phyloP scores from a whole-genome alignment of 768 basidiomycete species.

The Hemileccinum rubropunctum region DNA sequence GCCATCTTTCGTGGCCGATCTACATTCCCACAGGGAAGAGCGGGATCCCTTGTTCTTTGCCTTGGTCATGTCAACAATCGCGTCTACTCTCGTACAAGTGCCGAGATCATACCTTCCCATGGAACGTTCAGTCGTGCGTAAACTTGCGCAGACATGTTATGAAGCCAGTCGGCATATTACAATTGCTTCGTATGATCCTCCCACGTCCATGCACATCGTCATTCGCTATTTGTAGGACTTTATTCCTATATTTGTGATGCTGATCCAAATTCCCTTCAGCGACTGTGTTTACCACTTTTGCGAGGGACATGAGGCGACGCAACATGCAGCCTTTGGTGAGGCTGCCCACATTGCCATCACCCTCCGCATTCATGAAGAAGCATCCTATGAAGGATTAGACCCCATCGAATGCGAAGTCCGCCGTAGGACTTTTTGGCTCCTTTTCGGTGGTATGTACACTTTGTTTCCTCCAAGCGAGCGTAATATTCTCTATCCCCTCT shows the following conservation, averaged over 20 bases:
- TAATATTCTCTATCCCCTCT: neutral
- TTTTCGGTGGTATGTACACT: constrained; percentile 70
- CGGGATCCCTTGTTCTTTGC: constrained; percentile 89
- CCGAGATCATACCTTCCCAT: constrained; percentile 86
- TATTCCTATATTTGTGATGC: neutral
- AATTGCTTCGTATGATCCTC: constrained; percentile 78
- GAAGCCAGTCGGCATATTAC: constrained; percentile 82
- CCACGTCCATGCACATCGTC: constrained; percentile 79
- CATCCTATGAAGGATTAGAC: constrained; percentile 76
- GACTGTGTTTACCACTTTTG: constrained; percentile 88
- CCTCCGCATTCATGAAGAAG: constrained; percentile 83
- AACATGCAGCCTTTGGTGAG: constrained; percentile 85
- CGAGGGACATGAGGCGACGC: constrained; percentile 83
- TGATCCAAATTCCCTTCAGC: constrained; percentile 35
- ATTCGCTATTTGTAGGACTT: constrained; percentile 81
- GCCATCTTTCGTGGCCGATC: constrained; percentile 89
- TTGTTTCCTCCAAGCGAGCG: neutral
- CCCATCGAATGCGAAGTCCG: constrained; percentile 87
- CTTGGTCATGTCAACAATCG: constrained; percentile 85
- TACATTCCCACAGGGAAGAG: constrained; percentile 77
- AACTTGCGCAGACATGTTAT: constrained; percentile 76
- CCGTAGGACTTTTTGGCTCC: constrained; percentile 85
- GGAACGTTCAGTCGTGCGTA: constrained; percentile 81
- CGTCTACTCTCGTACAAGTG: constrained; percentile 84
- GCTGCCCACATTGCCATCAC: constrained; percentile 82